Evolutionary conservation across 1,139 yeast species (phyloP), one percentile per base, ranked within the genome.

Genomic region (Yamadazyma epiphylla): DNA sequence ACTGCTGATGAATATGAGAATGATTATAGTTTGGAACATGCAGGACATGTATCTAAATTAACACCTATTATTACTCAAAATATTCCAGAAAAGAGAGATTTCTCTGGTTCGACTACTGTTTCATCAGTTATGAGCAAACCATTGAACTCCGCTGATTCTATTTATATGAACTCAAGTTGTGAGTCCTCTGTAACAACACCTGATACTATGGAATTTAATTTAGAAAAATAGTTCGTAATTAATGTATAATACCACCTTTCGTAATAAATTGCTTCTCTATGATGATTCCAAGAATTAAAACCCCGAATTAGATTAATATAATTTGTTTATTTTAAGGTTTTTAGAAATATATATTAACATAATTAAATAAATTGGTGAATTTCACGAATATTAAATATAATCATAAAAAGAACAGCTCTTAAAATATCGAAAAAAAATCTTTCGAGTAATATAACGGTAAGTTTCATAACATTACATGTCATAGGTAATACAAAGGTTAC

Each of bases 91-190:
- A 37, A 30, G 20, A 34, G 51, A 25, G 50, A 46, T 21, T 24
- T 32, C 11, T 45, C 51, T 9, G 40, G 38, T 4, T 39, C 53
- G 1, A 48, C 55, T 2, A 38, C 48, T 11, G 27, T 43, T 3
- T 47, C 54, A 5, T 52, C 57, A 2, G 41, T 50, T 3, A 49
- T 49, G 53, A 52, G 55, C 33, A 42, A 43, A 17, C 33, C 42
- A 10, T 49, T 37, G 11, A 35, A 36, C 21, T 31, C 39, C 2
- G 26, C 30, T 24, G 45, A 41, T 27, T 38, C 45, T 3, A 34
- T 41, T 8, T 13, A 25, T 15, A 26, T 33, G 8, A 33, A 35
- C 22, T 26, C 38, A 11, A 41, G 38, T 16, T 23, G 29, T n/a
- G 22, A 29, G 25, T 40, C 51, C 7, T 33, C 38, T 15, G 27